These are phyloP conservation scores for Hypoxylon sp. DNA, from an alignment of 2,329 filamentous ascomycete genomes.

Conservation along the genomic window DNA sequence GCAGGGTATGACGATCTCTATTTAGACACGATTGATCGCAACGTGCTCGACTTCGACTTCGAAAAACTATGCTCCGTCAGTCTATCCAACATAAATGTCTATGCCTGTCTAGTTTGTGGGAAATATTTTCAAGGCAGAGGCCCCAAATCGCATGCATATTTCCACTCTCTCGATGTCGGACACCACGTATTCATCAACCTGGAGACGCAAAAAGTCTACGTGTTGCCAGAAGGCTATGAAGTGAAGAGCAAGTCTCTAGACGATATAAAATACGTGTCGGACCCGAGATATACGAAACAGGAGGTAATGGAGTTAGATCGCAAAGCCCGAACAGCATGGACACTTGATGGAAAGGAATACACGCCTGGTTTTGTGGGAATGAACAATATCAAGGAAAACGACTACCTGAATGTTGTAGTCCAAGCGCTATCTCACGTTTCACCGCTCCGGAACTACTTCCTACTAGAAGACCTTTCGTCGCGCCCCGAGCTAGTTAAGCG, in stretches of 20 bases:
- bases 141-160: constrained; percentile 95
- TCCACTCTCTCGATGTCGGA: constrained; percentile 93
- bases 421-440: constrained; percentile 92
- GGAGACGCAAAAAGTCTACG: constrained; percentile 90
- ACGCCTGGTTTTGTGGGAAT: constrained; percentile 96
- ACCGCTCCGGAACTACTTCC: constrained; percentile 90
- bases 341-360: constrained; percentile 87
- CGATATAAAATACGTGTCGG: constrained; percentile 97
- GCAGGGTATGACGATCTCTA: constrained; percentile 96
- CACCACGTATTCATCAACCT: constrained; percentile 99
- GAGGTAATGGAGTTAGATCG: constrained; percentile 87
- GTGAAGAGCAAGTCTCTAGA: constrained; percentile 94
- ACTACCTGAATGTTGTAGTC: constrained; percentile 96
- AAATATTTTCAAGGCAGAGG: constrained; percentile 97
- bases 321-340: constrained; percentile 74
- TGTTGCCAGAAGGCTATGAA: constrained; percentile 96
- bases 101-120: constrained; percentile 97
- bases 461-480: constrained; percentile 84
- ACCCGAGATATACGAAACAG: constrained; percentile 84
- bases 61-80: constrained; percentile 98
- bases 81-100: constrained; percentile 98
- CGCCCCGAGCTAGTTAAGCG: constrained; percentile 86
- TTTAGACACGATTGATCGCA: constrained; percentile 95
- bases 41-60: constrained; percentile 96
- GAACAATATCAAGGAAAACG: constrained; percentile 99